Conservation (phyloP, 768 basidiomycete species). For the Amyloporia xantha region DNA sequence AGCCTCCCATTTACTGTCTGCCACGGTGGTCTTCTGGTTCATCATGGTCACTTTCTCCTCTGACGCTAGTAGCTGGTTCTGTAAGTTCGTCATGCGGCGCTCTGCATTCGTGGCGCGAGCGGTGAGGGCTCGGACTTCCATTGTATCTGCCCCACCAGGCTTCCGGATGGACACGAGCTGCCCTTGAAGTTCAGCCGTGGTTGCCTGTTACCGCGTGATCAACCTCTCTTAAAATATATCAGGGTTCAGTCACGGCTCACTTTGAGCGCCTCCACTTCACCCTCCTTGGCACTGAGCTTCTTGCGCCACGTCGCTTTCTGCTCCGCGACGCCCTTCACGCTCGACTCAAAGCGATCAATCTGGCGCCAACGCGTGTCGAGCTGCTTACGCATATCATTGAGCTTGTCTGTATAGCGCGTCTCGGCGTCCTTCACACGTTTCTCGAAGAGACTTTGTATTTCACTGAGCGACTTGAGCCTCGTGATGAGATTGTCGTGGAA, state of each 20-base stretch:
- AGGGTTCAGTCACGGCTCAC: slow-evolving; percentile 22
- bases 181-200: slow-evolving; percentile 64
- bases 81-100: slow-evolving; percentile 75
- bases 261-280: slow-evolving; percentile 85
- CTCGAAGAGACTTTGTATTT: slow-evolving; percentile 84
- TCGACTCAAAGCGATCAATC: slow-evolving; percentile 86
- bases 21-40: slow-evolving; percentile 62
- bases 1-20: slow-evolving; percentile 90
- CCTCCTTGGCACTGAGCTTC: slow-evolving; percentile 75
- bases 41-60: slow-evolving; percentile 79
- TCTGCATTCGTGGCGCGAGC: slow-evolving; percentile 81
- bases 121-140: slow-evolving; percentile 63
- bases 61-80: slow-evolving; percentile 75
- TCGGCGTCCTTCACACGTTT: slow-evolving; percentile 79
- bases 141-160: slow-evolving; percentile 51
- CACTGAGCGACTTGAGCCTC: slow-evolving; percentile 75
- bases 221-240: no score
- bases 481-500: slow-evolving; percentile 94
- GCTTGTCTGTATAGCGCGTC: slow-evolving; percentile 59
- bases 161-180: slow-evolving; percentile 50
- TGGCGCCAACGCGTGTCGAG: slow-evolving; percentile 86
- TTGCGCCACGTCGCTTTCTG: slow-evolving; percentile 79
- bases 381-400: slow-evolving; percentile 77
- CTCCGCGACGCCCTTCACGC: slow-evolving; percentile 76
- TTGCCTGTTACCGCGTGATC: slow-evolving; percentile 57